Evolutionary conservation across 805 yeast species (phyloP).

Genomic region (Yarrowia alimentaria): DNA sequence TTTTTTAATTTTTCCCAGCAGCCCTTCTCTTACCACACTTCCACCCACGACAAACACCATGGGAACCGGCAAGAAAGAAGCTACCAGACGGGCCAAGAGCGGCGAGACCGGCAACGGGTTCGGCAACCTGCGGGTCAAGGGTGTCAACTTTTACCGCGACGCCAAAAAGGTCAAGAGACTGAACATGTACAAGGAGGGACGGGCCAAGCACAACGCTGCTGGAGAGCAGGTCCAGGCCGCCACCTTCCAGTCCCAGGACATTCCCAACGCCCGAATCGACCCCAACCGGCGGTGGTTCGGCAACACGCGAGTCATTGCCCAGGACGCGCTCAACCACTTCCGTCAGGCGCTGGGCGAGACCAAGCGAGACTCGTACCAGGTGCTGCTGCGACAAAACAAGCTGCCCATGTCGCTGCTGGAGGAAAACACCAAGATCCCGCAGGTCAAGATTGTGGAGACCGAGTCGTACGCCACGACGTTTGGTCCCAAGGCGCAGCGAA

Average conservation of each 20-base stretch:
- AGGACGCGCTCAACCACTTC: slow-evolving; percentile 91
- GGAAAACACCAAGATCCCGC: slow-evolving; percentile 76
- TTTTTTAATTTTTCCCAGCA: too few species aligned
- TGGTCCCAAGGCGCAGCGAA: slow-evolving; percentile 94
- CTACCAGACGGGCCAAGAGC: slow-evolving; percentile 78
- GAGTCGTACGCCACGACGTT: slow-evolving; percentile 79
- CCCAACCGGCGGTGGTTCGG: slow-evolving; percentile 98
- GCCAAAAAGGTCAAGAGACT: slow-evolving; percentile 86
- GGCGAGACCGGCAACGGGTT: slow-evolving; percentile 64
- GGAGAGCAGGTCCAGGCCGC: slow-evolving; percentile 91
- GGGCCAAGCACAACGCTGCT: slow-evolving; percentile 77
- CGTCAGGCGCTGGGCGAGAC: slow-evolving; percentile 90
- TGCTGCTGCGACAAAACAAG: slow-evolving; percentile 81
- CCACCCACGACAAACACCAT: slow-evolving; percentile 48
- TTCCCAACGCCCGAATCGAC: slow-evolving; percentile 89
- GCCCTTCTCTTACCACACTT: slow-evolving; percentile 5
- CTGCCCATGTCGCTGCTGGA: slow-evolving; percentile 93
- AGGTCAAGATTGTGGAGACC: slow-evolving; percentile 78
- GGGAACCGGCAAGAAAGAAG: slow-evolving; percentile 95
- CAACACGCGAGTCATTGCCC: slow-evolving; percentile 94
- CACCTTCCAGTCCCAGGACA: slow-evolving; percentile 76
- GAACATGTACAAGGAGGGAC: slow-evolving; percentile 90
- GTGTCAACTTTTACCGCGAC: slow-evolving; percentile 92
- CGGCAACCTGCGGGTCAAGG: slow-evolving; percentile 90
- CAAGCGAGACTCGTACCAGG: slow-evolving; percentile 79